Percentiles rank a stretch among this genome's conserved stretches.
Conservation (phyloP, 768 basidiomycete species). For the Kwoniella sp. region DNA sequence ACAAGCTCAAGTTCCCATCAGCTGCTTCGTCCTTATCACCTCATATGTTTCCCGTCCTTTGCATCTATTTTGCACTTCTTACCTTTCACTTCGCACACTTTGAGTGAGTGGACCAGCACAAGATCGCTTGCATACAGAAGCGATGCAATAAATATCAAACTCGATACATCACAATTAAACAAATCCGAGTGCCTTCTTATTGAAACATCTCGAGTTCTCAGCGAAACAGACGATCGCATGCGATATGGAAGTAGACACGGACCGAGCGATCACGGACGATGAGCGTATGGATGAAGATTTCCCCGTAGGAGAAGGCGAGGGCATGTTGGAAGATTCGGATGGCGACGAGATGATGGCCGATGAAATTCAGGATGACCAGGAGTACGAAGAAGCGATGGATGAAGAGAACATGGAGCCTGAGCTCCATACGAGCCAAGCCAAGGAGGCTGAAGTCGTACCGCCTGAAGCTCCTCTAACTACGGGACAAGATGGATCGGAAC, state of each 20-base stretch:
- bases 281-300: slow-evolving; percentile 24
- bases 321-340: slow-evolving; percentile 15
- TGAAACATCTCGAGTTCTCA: too few relatives aligned
- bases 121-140: too few relatives aligned
- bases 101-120: too few relatives aligned
- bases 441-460: slow-evolving; percentile 7
- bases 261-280: slow-evolving; percentile 17
- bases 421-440: not conserved
- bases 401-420: slow-evolving; percentile 18
- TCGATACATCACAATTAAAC: too few relatives aligned
- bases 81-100: too few relatives aligned
- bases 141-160: too few relatives aligned
- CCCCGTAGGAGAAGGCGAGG: slow-evolving; percentile 11
- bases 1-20: too few relatives aligned
- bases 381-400: slow-evolving; percentile 24
- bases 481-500: not conserved
- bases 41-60: too few relatives aligned
- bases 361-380: slow-evolving; percentile 23
- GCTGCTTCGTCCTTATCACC: too few relatives aligned
- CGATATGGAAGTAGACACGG: slow-evolving; percentile 11
- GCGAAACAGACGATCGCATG: not conserved
- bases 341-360: slow-evolving; percentile 24
- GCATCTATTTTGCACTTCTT: too few relatives aligned
- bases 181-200: too few relatives aligned
- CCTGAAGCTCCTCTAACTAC: too few relatives aligned